phyloP scores from a whole-genome alignment of 75 land plant genomes.

The Sequoiadendron giganteum region DNA sequence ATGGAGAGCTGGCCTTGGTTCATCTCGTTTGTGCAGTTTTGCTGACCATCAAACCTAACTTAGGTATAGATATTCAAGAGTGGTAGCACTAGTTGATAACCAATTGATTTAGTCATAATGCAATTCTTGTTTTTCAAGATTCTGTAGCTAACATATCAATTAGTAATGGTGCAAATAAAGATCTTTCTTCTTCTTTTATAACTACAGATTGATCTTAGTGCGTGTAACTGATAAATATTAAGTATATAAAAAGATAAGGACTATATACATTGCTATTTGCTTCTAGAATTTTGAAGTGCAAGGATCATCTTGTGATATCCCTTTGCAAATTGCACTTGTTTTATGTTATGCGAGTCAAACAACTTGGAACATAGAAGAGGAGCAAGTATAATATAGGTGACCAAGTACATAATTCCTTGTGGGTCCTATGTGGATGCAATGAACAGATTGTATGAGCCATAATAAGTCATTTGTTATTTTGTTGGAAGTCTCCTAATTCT shows the following conservation, averaged over 20 bases:
- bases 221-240: not conserved
- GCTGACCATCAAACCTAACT: not conserved
- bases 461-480: not conserved
- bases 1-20: not conserved
- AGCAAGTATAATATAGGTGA: no score
- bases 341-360: not conserved
- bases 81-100: not conserved
- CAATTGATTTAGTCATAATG: not conserved
- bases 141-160: not conserved
- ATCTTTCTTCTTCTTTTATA: not conserved
- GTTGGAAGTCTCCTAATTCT: not conserved
- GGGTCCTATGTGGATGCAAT: not conserved
- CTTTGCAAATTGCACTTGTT: not conserved
- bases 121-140: not conserved
- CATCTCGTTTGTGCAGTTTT: not conserved
- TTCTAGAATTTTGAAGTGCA: not conserved
- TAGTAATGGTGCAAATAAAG: not conserved
- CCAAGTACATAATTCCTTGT: not conserved
- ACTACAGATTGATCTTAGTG: not conserved
- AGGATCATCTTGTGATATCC: not conserved
- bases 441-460: not conserved
- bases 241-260: not conserved
- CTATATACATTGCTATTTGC: not conserved
- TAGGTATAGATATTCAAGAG: not conserved
- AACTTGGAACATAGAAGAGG: not conserved